Evolutionary conservation across 768 basidiomycete genomes (phyloP), one percentile per base, ranked within the genome.

Genomic region (Collybiopsis luxurians): DNA sequence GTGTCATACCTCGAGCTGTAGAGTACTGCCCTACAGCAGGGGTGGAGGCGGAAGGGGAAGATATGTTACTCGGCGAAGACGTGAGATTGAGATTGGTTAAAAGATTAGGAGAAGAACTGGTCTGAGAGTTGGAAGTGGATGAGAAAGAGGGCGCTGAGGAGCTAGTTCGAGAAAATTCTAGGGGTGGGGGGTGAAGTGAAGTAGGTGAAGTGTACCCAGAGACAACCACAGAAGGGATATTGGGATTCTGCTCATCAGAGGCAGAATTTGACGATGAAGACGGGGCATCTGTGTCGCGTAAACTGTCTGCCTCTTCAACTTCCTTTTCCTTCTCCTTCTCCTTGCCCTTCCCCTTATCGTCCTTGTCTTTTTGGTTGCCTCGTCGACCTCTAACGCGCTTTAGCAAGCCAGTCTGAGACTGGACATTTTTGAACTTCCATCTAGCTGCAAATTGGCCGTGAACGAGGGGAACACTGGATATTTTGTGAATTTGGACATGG

Each of bases 391-490:
- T 47, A 30, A 55, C 54, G 17, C 43, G 43, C 23, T 47, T 38
- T 64, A 78, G 73, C 19, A 71, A 59, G 13, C 70, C 67, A 2
- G 77, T 66, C 1, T 67, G 59, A 9, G 61, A 60, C 36, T 75
- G 71, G 2, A 75, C 76, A 60, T 83, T 78, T 74, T 84, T 87
- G 70, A 90, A 81, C 69, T 83, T 86, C 88, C 90, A 90, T 21
- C 78, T 74, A 4, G 86, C 79, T 19, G 76, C 83, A 64, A 90
- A 90, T 64, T 88, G 80, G 60, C 89, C 89, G 40, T 75, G 72
- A 31, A 90, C 81, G 56, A 90, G 81, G 0, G 90, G 90, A 0
- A 92, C 85, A 61, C 82, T 86, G 19, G 80, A 76, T 21, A 92
- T 78, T 61, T 89, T 81, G 70, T 90, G 86, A 38, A 90, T 75